Base-by-base conservation (phyloP, 2,329 filamentous ascomycete species). In the Stachybotrys echinatus region DNA sequence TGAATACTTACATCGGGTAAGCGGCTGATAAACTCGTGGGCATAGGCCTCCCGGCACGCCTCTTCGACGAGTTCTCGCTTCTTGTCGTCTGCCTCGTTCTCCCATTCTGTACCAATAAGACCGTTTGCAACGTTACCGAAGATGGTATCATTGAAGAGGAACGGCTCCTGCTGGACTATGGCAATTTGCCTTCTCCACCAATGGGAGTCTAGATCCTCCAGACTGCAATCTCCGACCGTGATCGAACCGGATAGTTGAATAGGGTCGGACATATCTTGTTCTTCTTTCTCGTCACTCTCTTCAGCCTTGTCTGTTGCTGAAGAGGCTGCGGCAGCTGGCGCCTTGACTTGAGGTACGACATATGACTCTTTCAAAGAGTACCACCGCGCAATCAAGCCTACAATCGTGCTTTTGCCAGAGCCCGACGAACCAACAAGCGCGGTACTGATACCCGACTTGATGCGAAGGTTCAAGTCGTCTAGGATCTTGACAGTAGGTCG, bases 371-470 rank as follows among this genome's bases (percentile, higher is more conserved):
- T 55, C n/a, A 60, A 22, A 3, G 53, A 58, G 55, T 88, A 88
- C 82, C 84, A 88, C 6, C 84, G 72, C 58, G 88, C 82, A 3
- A 88, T 65, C 2, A 89, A 65, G 0, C 80, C 83, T 0, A 88
- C 77, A 12, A 88, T 79, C 0, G 85, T 89, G 47, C 81, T 86
- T 61, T 89, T 89, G 0, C 86, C 85, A 2, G 76, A 81, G 0
- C 85, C 85, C 1, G 82, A 86, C 0, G 83, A 77, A 0, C 85
- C 86, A 12, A 89, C 84, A 20, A 89, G 82, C 2, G 85, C 86
- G 0, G 83, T 87, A 2, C 81, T 75, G 54, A 84, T 81, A 4
- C 82, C 81, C 5, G 77, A 73, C 38, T 73, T 68, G 45, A 87
- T 77, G 1, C 61, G 68, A 6, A 86, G 64, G 53, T 73, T 74